A percentile compares a stretch with the other conserved stretches of the same genome.
phyloP scores from a whole-genome alignment of 2,329 filamentous ascomycete genomes.

The Pseudogymnoascus sp. region DNA sequence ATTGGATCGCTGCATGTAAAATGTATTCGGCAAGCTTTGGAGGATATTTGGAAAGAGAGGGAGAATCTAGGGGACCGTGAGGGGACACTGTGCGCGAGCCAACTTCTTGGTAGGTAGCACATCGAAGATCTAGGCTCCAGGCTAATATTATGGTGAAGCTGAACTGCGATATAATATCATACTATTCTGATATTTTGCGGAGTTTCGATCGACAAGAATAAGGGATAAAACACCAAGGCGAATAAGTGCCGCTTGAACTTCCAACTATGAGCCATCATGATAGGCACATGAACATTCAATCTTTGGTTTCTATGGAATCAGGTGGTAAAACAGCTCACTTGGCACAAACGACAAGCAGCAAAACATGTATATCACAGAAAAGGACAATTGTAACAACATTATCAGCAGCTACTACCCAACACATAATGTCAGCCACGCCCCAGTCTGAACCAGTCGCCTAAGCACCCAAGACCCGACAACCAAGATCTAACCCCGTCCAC shows the following conservation, averaged over 20 bases:
- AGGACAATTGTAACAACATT: no score
- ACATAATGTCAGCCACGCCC: background rate
- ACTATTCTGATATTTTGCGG: background rate
- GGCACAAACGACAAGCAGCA: no score
- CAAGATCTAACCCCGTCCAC: background rate
- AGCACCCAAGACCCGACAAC: background rate
- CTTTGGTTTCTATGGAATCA: background rate
- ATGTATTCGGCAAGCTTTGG: background rate
- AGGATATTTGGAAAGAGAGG: background rate
- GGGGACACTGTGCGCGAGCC: background rate
- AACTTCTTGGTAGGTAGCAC: background rate
- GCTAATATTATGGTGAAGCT: background rate
- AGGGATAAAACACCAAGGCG: background rate
- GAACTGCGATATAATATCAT: background rate
- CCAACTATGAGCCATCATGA: background rate
- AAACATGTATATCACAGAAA: no score
- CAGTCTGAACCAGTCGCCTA: background rate
- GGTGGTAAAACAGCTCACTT: no score
- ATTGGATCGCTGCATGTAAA: background rate
- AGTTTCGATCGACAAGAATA: background rate
- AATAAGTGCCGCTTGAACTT: background rate
- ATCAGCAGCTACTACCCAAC: no score
- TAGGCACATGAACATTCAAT: background rate
- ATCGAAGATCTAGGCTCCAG: background rate
- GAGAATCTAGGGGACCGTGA: background rate